Evolutionary conservation across 2,329 filamentous ascomycete species (phyloP).

Genomic region (Ophiostoma pallidulum): DNA sequence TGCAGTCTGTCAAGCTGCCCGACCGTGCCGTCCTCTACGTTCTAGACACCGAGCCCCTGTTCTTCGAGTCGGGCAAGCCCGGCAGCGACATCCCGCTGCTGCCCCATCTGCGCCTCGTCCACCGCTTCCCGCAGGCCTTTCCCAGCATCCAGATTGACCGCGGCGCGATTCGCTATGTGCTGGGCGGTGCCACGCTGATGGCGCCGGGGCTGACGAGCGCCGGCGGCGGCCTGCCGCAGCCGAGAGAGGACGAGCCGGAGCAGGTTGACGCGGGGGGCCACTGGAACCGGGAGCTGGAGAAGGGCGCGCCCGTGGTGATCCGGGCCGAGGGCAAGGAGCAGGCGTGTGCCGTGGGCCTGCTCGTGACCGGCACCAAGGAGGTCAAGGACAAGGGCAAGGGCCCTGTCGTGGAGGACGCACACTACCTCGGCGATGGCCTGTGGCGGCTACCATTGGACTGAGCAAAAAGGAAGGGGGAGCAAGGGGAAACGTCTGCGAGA

Average conservation of each 20-base stretch:
- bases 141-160: slow-evolving; percentile 83
- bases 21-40: slow-evolving; percentile 86
- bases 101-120: slow-evolving; percentile 81
- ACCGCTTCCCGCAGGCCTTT: slow-evolving; percentile 80
- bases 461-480: not conserved
- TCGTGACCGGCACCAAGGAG: slow-evolving; percentile 80
- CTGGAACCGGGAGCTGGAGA: slow-evolving; percentile 59
- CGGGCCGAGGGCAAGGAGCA: slow-evolving; percentile 89
- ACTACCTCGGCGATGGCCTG: slow-evolving; percentile 88
- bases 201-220: slow-evolving; percentile 80
- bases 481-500: too few relatives aligned
- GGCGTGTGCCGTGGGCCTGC: slow-evolving; percentile 75
- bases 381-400: slow-evolving; percentile 94
- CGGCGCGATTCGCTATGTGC: slow-evolving; percentile 92
- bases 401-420: slow-evolving; percentile 83
- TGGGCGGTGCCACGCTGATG: slow-evolving; percentile 91
- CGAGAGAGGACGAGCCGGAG: slow-evolving; percentile 23
- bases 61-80: slow-evolving; percentile 68
- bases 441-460: slow-evolving; percentile 61
- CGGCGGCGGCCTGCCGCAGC: slow-evolving; percentile 67
- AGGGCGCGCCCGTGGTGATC: slow-evolving; percentile 78
- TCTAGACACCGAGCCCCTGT: slow-evolving; percentile 66
- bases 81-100: slow-evolving; percentile 46
- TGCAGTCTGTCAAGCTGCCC: slow-evolving; percentile 86
- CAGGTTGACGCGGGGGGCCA: slow-evolving; percentile 38